A percentile compares a stretch with the other conserved stretches of the same genome.
These are phyloP conservation scores for Cyclotella choctawhatcheeana DNA, from an alignment of 108 stramenopile genomes.

Conservation along the genomic window DNA sequence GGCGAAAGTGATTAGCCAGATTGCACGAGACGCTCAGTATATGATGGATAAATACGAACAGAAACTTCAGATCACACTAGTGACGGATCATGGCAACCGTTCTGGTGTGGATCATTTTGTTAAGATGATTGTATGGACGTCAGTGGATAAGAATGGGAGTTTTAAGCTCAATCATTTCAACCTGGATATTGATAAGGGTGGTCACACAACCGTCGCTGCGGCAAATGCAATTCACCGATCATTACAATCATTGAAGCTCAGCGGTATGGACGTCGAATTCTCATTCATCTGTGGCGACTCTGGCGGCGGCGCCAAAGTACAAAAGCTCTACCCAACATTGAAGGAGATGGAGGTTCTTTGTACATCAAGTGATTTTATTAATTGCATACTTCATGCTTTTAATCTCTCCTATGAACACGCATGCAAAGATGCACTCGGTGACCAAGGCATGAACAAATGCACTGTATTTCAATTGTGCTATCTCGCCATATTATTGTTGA, in stretches of 20 bases:
- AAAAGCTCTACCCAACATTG: not conserved
- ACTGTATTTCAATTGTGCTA: conserved; percentile 8
- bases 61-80: not conserved
- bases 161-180: not conserved
- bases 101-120: not conserved
- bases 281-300: conserved; percentile 10
- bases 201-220: conserved; percentile 10
- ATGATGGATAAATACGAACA: not conserved
- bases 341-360: not conserved
- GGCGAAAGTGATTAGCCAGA: not conserved
- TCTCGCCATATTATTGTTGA: not conserved
- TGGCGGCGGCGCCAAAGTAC: conserved; percentile 18
- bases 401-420: not conserved
- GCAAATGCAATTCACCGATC: conserved; percentile 10
- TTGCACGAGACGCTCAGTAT: not conserved
- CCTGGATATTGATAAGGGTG: conserved; percentile 16
- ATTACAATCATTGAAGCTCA: not conserved
- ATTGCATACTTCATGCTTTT: not conserved
- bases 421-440: conserved; percentile 1
- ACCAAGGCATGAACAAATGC: conserved; percentile 1
- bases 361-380: not conserved
- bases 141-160: not conserved
- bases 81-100: conserved; percentile 4
- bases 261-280: not conserved
- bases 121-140: conserved; percentile 3